Conservation (phyloP, 805 yeast species). For the Wickerhamiella parazyma region DNA sequence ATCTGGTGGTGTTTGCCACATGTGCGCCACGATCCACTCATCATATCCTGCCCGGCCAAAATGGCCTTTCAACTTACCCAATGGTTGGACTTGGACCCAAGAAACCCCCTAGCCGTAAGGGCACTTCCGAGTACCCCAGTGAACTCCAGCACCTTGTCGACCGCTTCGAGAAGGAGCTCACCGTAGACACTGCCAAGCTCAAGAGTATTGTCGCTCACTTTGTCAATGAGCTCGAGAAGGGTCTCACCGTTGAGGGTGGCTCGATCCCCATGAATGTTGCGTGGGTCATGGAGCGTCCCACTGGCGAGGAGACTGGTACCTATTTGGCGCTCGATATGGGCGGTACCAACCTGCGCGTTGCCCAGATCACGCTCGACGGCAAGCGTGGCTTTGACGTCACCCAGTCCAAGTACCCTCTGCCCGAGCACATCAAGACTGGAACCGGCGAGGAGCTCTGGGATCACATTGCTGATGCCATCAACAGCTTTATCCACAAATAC, state of each 20-base stretch:
- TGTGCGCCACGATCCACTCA: background rate
- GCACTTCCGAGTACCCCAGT: constrained; percentile 51
- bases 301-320: constrained; percentile 82
- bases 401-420: constrained; percentile 77
- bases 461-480: constrained; percentile 73
- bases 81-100: constrained; percentile 83
- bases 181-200: constrained; percentile 47
- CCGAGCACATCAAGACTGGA: constrained; percentile 66
- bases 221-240: constrained; percentile 65
- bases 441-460: constrained; percentile 60
- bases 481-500: constrained; percentile 57
- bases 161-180: constrained; percentile 46
- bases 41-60: too few relatives aligned
- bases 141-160: constrained; percentile 45
- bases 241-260: constrained; percentile 51
- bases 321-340: constrained; percentile 92
- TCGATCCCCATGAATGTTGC: constrained; percentile 95
- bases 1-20: background rate
- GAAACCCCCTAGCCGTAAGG: constrained; percentile 67
- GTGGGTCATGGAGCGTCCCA: constrained; percentile 90
- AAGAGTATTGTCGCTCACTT: constrained; percentile 61
- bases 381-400: constrained; percentile 70
- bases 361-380: constrained; percentile 72
- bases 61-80: background rate
- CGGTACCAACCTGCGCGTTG: constrained; percentile 92